Percentiles rank a stretch among this genome's conserved stretches.
phyloP scores from a whole-genome alignment of 352 stramenopile genomes.

The Plasmopara halstedii region DNA sequence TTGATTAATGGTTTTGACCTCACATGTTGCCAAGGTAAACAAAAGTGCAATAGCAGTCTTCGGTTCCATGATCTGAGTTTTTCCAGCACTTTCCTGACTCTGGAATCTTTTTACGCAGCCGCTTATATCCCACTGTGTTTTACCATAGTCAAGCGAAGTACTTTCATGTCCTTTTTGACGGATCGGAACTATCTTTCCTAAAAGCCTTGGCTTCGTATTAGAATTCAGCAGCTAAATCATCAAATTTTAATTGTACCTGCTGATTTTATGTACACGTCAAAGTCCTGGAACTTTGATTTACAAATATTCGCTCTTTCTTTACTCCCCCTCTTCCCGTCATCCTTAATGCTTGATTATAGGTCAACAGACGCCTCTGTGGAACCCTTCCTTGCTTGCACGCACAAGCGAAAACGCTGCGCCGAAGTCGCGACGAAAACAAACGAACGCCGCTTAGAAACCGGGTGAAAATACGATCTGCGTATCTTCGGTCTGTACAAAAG shows the following conservation, averaged over 20 bases:
- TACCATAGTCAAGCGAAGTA: constrained; percentile 14
- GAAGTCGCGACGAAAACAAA: constrained; percentile 29
- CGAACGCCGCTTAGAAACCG: constrained; percentile 19
- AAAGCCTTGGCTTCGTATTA: not conserved
- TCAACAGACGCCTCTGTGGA: constrained; percentile 4
- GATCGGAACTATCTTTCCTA: constrained; percentile 5
- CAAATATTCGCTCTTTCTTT: not conserved
- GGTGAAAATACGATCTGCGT: constrained; percentile 28
- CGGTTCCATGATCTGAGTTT: constrained; percentile 5
- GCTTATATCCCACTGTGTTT: constrained; percentile 12
- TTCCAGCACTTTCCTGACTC: constrained; percentile 12
- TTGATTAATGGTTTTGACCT: too few relatives aligned
- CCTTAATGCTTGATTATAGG: not conserved
- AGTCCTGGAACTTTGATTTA: constrained; percentile 6
- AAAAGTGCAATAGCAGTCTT: too few relatives aligned
- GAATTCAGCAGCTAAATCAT: not conserved
- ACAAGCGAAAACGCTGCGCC: constrained; percentile 27
- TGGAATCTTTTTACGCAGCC: constrained; percentile 18
- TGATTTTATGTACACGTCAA: not conserved
- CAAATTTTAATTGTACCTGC: not conserved
- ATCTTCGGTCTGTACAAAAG: not conserved
- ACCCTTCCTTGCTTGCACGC: constrained; percentile 19
- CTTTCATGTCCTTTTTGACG: constrained; percentile 9
- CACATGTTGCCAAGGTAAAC: too few relatives aligned
- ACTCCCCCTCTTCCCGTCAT: constrained; percentile 1